Base-by-base conservation (phyloP, 2,329 filamentous ascomycete species). In the Aschersonia sp. region DNA sequence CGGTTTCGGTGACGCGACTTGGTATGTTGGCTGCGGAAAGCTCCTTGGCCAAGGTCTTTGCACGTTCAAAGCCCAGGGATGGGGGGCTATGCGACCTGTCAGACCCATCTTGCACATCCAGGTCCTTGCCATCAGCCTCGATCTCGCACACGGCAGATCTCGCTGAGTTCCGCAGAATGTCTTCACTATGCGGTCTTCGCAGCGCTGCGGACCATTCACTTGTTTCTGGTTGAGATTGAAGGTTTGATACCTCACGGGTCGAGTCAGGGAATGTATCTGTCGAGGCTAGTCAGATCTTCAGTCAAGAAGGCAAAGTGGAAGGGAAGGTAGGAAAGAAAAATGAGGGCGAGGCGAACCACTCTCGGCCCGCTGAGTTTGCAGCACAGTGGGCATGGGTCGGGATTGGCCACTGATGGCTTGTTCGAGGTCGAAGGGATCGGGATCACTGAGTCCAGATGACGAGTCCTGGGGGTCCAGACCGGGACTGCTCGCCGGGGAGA, bases 1-100 rank as follows among this genome's bases (percentile, higher is more conserved):
- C 92, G 1, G 79, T 84, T 49, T 94, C 88, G 1, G 85, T 97
- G n/a, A 98, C 82, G 54, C 87, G 83, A 49, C 84, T 92, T 5
- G 88, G 87, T 50, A 98, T 97, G 59, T 97, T 96, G 44, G 85
- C 92, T 4, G 80, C 83, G 43, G 86, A 86, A 3, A 98, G 75
- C 62, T 89, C 89, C 60, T 87, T 85, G 8, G 90, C 95, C 9
- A 98, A 72, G 31, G 83, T 80, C 59, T 85, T 79, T 6, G 92
- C 92, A 54, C 92, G 80, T 51, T 87, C 80, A 49, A 94, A 75
- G 6, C 89, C 77, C 14, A 89, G 59, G 1, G 82, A 81, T 5
- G 87, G 85, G 0, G 87, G 87, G 56, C 86, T 94, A n/a, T 76
- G 71, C 0, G 88, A 85, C 49, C 85, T 66, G 43, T 78, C 74